These are phyloP conservation scores for Tuber indicum DNA, from an alignment of 495 filamentous ascomycete species.

Conservation along the genomic window DNA sequence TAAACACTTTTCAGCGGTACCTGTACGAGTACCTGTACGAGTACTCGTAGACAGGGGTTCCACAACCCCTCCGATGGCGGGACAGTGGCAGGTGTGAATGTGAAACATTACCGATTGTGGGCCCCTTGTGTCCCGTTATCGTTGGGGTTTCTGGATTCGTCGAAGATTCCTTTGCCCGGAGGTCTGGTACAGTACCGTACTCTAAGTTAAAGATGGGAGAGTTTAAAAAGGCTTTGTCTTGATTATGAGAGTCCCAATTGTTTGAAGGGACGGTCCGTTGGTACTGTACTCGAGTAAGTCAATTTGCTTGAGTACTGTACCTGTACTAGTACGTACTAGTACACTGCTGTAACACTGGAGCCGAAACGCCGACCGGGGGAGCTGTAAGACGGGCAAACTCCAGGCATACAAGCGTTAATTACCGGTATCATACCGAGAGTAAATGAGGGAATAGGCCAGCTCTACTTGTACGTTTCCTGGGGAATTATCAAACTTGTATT, in stretches of 20 bases:
- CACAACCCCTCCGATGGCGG: background rate
- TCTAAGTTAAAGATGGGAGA: background rate
- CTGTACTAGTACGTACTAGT: no score
- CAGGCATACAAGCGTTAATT: background rate
- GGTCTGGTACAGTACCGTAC: background rate
- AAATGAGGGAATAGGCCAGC: background rate
- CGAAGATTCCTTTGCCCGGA: background rate
- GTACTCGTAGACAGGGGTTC: background rate
- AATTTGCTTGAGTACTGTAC: background rate
- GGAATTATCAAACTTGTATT: background rate
- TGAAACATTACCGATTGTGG: background rate
- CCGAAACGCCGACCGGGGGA: background rate
- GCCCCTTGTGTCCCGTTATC: background rate
- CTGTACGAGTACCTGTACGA: no score
- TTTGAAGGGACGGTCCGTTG: background rate
- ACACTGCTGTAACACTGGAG: no score
- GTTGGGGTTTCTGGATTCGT: background rate
- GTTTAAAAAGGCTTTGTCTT: background rate
- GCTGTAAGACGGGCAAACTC: background rate
- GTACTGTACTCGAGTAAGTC: background rate
- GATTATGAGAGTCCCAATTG: background rate
- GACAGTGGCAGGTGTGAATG: background rate
- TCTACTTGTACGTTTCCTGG: background rate
- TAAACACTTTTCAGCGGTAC: background rate
- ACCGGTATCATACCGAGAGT: background rate